Conservation (phyloP, 1,284 basidiomycete genomes). For the Inonotus hispidus region DNA sequence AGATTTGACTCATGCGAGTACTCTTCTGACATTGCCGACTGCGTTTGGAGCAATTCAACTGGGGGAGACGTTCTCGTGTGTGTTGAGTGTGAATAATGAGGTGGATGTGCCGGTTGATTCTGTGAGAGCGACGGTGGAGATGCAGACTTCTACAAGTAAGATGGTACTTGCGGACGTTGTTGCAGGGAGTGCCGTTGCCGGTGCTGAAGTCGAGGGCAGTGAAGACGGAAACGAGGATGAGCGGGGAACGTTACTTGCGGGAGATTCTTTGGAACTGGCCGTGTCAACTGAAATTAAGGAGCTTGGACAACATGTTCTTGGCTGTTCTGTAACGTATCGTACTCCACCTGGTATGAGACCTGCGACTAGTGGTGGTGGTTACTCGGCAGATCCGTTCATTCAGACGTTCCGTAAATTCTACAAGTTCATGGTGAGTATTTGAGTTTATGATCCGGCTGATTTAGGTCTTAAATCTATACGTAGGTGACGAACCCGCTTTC, state of each 20-base stretch:
- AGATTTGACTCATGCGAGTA: conserved; percentile 66
- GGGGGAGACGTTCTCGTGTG: conserved; percentile 76
- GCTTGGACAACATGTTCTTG: conserved; percentile 75
- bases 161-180: conserved; percentile 50
- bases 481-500: conserved; percentile 84
- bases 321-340: conserved; percentile 68
- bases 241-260: conserved; percentile 39
- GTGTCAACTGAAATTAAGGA: conserved; percentile 81
- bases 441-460: neutral
- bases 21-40: conserved; percentile 68
- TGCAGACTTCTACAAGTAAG: conserved; percentile 71
- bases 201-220: too few relatives aligned
- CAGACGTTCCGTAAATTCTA: conserved; percentile 84
- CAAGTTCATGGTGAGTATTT: conserved; percentile 71
- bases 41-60: conserved; percentile 77
- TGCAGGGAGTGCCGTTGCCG: neutral
- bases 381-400: conserved; percentile 49
- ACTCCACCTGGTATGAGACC: conserved; percentile 50
- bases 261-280: conserved; percentile 57
- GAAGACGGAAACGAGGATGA: conserved; percentile 36
- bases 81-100: conserved; percentile 76
- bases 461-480: conserved; percentile 4
- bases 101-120: conserved; percentile 51
- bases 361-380: conserved; percentile 40
- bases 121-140: conserved; percentile 61